Conservation (phyloP, 2,329 filamentous ascomycete species). For the Fusarium musae region DNA sequence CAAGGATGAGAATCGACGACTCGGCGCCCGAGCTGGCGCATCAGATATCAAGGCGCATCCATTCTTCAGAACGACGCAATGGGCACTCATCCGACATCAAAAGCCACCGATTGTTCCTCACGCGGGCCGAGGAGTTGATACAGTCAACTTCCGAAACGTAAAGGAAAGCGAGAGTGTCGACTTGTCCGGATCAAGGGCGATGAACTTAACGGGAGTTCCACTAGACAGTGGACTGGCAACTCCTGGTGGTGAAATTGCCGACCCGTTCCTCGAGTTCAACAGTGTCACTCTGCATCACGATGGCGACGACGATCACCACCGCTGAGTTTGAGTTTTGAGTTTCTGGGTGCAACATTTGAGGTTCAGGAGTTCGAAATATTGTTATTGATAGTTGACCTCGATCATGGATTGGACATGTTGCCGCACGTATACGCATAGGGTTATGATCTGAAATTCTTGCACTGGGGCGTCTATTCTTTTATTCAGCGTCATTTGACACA, state of each 20-base stretch:
- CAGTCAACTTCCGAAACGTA: slow-evolving; percentile 96
- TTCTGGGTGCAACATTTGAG: background rate
- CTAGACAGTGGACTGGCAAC: slow-evolving; percentile 87
- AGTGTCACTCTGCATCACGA: slow-evolving; percentile 97
- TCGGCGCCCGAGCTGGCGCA: slow-evolving; percentile 93
- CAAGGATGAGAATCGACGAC: slow-evolving; percentile 94
- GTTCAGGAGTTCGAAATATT: slow-evolving; percentile 10
- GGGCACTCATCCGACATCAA: slow-evolving; percentile 96
- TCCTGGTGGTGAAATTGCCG: slow-evolving; percentile 81
- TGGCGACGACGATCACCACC: slow-evolving; percentile 73
- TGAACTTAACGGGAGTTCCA: slow-evolving; percentile 78
- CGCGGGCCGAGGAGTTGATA: slow-evolving; percentile 89
- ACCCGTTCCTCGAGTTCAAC: slow-evolving; percentile 99
- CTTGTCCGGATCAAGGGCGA: slow-evolving; percentile 70
- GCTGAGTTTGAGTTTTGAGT: slow-evolving; percentile 3
- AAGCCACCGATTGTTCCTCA: slow-evolving; percentile 97
- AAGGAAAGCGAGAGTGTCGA: slow-evolving; percentile 98
- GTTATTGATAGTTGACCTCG: slow-evolving; percentile 10
- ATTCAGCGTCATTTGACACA: slow-evolving; percentile 39
- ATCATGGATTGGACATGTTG: slow-evolving; percentile 28
- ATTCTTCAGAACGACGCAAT: slow-evolving; percentile 96
- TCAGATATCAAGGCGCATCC: slow-evolving; percentile 96
- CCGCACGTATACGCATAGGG: slow-evolving; percentile 39
- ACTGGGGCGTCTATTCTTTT: slow-evolving; percentile 37
- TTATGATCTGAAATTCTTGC: slow-evolving; percentile 41